Base-by-base conservation (phyloP, 768 basidiomycete genomes). In the Mycena latifolia region DNA sequence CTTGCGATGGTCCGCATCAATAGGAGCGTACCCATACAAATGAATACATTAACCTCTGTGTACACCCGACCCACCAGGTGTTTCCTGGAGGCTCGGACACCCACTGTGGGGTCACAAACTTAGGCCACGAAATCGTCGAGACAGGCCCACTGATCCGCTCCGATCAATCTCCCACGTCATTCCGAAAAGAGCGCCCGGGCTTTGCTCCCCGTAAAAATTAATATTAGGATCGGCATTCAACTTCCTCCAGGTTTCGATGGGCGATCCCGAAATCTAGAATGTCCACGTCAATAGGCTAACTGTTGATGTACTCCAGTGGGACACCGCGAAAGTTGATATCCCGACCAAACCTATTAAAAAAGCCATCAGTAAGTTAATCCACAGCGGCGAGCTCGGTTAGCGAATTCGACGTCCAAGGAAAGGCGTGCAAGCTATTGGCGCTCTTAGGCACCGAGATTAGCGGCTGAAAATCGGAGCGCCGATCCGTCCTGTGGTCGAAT, bases 261-360 rank as follows among this genome's bases (percentile, higher is more conserved):
- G 25, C 61, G 61, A 62, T 62, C 61, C 46, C 53, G 53, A 62
- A 55, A 28, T 62, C 61, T 55, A 54, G 61, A 55, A 62, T 39
- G 31, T 27, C 43, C 29, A 29, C 53, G 61, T 61, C 61, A 61
- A 61, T 24, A 35, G 31, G 15, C 20, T 12, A 46, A 43, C 22
- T 28, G 43, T 53, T 43, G 31, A 61, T n/a, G n/a, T n/a, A n/a
- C n/a, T n/a, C n/a, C n/a, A n/a, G n/a, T n/a, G n/a, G n/a, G n/a
- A n/a, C n/a, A n/a, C n/a, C n/a, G n/a, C n/a, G n/a, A n/a, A n/a
- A n/a, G n/a, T n/a, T n/a, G n/a, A n/a, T n/a, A n/a, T n/a, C n/a
- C n/a, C n/a, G n/a, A n/a, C n/a, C n/a, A n/a, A n/a, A n/a, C n/a
- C n/a, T n/a, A n/a, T n/a, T n/a, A n/a, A n/a, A n/a, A n/a, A n/a